Conservation (phyloP, 2,329 filamentous ascomycete genomes). For the Capronia americana region DNA sequence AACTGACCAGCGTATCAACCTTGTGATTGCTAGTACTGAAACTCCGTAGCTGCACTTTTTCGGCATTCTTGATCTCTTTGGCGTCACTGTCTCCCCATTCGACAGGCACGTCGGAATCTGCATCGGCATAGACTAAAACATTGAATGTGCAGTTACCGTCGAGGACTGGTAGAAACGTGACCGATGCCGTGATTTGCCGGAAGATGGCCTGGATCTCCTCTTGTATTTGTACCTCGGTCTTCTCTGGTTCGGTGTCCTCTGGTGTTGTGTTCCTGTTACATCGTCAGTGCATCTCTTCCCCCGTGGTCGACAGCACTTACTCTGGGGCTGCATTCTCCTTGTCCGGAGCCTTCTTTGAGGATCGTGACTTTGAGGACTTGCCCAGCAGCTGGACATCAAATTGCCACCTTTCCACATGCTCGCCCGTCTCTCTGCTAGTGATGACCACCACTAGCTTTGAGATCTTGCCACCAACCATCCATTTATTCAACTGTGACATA, state of each 20-base stretch:
- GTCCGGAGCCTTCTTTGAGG: conserved; percentile 59
- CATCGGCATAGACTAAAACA: conserved; percentile 95
- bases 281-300: conserved; percentile 14
- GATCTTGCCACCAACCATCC: conserved; percentile 97
- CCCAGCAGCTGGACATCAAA: conserved; percentile 80
- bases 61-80: conserved; percentile 92
- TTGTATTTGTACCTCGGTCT: conserved; percentile 93
- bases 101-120: conserved; percentile 92
- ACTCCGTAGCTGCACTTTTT: conserved; percentile 92
- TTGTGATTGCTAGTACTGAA: conserved; percentile 95
- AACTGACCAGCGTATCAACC: conserved; percentile 95
- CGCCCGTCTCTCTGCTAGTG: conserved; percentile 94
- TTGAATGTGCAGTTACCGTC: conserved; percentile 98
- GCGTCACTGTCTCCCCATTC: conserved; percentile 99
- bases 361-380: conserved; percentile 57
- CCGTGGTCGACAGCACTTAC: conserved; percentile 49
- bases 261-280: conserved; percentile 42
- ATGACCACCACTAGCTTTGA: conserved; percentile 96
- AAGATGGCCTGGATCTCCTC: conserved; percentile 96
- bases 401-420: conserved; percentile 96
- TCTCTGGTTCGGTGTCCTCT: conserved; percentile 60
- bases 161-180: conserved; percentile 94
- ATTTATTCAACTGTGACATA: conserved; percentile 95
- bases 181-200: conserved; percentile 95
- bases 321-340: conserved; percentile 72